Base-by-base conservation (phyloP, 2,329 filamentous ascomycete genomes). In the Pseudogymnoascus sp. region DNA sequence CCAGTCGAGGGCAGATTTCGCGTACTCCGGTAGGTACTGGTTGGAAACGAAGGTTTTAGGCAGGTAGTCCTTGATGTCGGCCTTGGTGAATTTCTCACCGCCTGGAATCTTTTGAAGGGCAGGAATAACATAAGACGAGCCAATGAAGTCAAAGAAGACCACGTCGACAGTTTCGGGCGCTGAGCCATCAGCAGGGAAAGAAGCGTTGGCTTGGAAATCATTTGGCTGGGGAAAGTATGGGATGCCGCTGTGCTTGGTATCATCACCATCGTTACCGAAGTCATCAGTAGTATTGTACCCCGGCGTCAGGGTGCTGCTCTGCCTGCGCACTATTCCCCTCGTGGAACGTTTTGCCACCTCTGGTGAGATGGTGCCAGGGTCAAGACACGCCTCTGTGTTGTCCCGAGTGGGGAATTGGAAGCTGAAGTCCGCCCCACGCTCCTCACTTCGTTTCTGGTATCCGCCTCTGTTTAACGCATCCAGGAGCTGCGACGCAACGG, bases 281-380 rank as follows among this genome's bases (percentile, higher is more conserved):
- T 96, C 93, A 70, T 99, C 94, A 61, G 81, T 80, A 9, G 94
- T 99, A 0, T 90, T 97, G 76, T 97, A 97, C 1, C 94, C 94
- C 0, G 86, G 87, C 15, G 77, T 71, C 1, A 78, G 76, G 3
- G 48, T 55, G 48, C n/a, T 55, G 48, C 48, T 65, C 55, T 69
- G 70, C n/a, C 71, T 71, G 9, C 69, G 68, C 25, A 63, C 62
- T 31, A 72, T 64, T 29, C 66, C 64, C 18, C 69, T 67, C 1
- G 66, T 65, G 31, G 67, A 69, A 21, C 67, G 64, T 29, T 67
- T 65, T 8, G 45, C 8, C 4, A 21, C 58, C 2, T 45, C 18
- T 3, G 59, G 60, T 12, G 63, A 62, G 21, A 69, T 65, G 33
- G 65, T 60, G 10, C 63, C 39, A 33, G 48, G 48, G 15, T 55